These are phyloP conservation scores for Ceratobasidium sp. DNA, from an alignment of 1,284 basidiomycete species.

Conservation along the genomic window DNA sequence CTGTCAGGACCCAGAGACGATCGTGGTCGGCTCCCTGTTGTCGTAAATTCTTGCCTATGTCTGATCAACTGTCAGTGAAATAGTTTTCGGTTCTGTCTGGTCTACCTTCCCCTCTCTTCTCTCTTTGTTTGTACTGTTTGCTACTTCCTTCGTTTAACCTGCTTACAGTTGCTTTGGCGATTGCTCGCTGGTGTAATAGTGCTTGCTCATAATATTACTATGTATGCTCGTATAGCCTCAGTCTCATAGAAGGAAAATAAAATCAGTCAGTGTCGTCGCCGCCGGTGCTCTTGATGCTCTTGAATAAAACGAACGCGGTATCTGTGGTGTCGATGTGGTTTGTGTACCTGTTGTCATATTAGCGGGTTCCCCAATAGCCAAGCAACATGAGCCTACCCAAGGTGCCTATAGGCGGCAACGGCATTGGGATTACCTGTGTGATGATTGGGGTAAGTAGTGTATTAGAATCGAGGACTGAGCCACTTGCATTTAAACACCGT, in stretches of 20 bases:
- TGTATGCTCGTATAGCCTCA: background rate
- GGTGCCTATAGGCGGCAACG: constrained; percentile 9
- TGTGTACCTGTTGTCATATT: background rate
- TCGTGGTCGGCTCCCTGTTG: constrained; percentile 56
- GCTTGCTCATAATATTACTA: background rate
- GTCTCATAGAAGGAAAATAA: too few relatives aligned
- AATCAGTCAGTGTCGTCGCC: too few relatives aligned
- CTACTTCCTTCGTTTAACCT: constrained; percentile 6
- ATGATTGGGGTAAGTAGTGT: background rate
- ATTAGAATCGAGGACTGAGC: too few relatives aligned
- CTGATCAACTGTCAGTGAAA: background rate
- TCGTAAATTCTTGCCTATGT: constrained; percentile 19
- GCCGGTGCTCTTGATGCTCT: too few relatives aligned
- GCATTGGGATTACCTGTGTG: constrained; percentile 23
- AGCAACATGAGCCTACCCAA: constrained; percentile 11
- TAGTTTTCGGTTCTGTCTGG: constrained; percentile 7
- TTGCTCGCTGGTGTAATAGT: constrained; percentile 15
- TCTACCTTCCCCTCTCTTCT: constrained; percentile 1
- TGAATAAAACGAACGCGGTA: constrained; percentile 18
- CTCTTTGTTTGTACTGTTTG: background rate
- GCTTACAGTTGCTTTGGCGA: background rate
- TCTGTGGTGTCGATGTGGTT: constrained; percentile 27
- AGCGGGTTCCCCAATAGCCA: background rate
- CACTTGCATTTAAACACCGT: constrained; percentile 25
- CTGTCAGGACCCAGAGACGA: constrained; percentile 64